Evolutionary conservation across 2,329 filamentous ascomycete species (phyloP), one percentile per base, ranked within the genome.

Genomic region (Alternaria rosae): DNA sequence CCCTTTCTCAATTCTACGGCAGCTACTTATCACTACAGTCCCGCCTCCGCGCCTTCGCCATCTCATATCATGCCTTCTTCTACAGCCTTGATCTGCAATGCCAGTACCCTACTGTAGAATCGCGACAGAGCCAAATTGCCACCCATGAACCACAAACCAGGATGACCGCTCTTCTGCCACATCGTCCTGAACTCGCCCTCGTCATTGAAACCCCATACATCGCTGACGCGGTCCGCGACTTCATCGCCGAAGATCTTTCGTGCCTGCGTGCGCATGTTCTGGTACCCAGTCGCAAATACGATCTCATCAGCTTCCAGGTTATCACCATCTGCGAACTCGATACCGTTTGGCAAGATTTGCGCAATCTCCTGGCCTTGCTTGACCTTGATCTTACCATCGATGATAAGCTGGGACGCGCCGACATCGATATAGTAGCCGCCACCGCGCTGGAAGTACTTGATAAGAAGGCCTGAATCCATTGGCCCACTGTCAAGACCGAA

Each of bases 381-480:
- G 45, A 85, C 72, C 57, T 80, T 81, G 62, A 85, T 83, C 73
- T 83, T 73, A 13, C 82, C 80, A 6, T 81, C 73, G 10, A 79
- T 71, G 42, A 85, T 83, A 52, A 81, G 75, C 26, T 74, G 73
- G 1, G 76, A 81, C 4, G 76, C 77, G 1, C 83, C 83, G 23
- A 83, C 79, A 58, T 85, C 82, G 51, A 85, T 79, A 62, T 84
- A 84, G 66, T 85, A 82, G 0, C 83, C 82, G 5, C 83, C 83
- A 28, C 79, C 75, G 2, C 81, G 78, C 50, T 82, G 78, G 59
- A 75, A 79, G 28, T 84, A 74, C 55, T 81, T 78, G 35, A 72
- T 81, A 71, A 57, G 70, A 70, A 71, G 76, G 68, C 54, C 81
- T 63, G 56, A 51, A 15, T 71, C 67, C 61, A 64, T 65, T 1